These are phyloP conservation scores for Clathrospora elynae DNA, from an alignment of 2,329 filamentous ascomycete genomes.

Conservation along the genomic window DNA sequence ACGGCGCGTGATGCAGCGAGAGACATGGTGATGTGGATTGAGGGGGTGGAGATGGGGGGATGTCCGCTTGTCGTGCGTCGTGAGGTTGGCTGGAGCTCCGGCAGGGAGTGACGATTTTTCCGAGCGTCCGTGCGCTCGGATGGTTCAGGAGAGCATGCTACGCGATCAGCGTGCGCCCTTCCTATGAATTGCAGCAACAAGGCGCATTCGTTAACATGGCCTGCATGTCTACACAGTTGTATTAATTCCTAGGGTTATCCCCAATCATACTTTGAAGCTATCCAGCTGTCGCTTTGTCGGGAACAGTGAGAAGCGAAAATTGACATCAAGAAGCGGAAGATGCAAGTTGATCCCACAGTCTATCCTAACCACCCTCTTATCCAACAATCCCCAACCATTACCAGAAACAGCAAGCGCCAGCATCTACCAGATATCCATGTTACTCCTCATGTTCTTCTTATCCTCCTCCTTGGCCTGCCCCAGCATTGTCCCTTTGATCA, in stretches of 20 bases:
- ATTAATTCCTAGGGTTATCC: no score
- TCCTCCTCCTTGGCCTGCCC: constrained; percentile 22
- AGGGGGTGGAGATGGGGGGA: constrained; percentile 25
- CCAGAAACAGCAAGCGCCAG: no score
- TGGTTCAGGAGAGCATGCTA: constrained; percentile 19
- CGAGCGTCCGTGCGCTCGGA: constrained; percentile 22
- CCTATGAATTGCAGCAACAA: no score
- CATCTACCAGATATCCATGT: constrained; percentile 9
- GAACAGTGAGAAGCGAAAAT: no score
- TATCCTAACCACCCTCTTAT: constrained; percentile 1
- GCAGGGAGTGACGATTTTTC: constrained; percentile 30
- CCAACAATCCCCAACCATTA: no score
- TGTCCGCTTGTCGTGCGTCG: constrained; percentile 20
- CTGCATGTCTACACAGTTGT: no score
- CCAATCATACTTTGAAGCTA: no score
- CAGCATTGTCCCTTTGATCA: constrained; percentile 32
- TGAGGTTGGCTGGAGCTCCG: constrained; percentile 21
- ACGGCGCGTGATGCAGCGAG: constrained; percentile 54
- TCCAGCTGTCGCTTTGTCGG: no score
- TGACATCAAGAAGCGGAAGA: no score
- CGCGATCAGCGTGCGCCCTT: no score
- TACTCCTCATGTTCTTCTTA: constrained; percentile 1
- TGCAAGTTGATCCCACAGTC: neutral
- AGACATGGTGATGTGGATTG: constrained; percentile 51
- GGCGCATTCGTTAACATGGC: no score